Percentiles rank a stretch among this genome's conserved stretches.
These are phyloP conservation scores for Blumeriella jaapii DNA, from an alignment of 2,329 filamentous ascomycete species.

Conservation along the genomic window DNA sequence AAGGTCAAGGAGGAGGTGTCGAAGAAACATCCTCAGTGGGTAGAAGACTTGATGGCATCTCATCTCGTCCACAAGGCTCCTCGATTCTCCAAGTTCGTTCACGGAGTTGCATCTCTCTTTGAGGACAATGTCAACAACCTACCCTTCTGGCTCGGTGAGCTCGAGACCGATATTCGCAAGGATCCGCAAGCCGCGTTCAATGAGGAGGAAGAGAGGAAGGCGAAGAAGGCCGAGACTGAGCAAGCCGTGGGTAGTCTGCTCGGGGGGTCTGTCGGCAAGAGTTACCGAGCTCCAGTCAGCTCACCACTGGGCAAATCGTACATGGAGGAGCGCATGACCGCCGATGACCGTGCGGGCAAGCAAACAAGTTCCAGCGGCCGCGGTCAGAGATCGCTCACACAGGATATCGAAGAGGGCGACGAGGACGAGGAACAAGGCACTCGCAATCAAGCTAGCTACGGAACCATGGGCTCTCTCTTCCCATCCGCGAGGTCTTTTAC, in stretches of 20 bases:
- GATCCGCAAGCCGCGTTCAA: conserved; percentile 86
- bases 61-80: conserved; percentile 85
- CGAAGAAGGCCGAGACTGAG: conserved; percentile 73
- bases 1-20: conserved; percentile 61
- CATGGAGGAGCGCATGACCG: conserved; percentile 42
- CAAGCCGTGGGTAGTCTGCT: conserved; percentile 83
- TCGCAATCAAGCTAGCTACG: conserved; percentile 33
- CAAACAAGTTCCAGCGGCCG: conserved; percentile 23
- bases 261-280: conserved; percentile 30
- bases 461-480: conserved; percentile 59
- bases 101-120: conserved; percentile 83
- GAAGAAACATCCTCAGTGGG: conserved; percentile 69
- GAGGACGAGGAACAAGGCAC: conserved; percentile 29
- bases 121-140: conserved; percentile 94
- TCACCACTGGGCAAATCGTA: conserved; percentile 43
- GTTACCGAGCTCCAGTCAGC: not conserved
- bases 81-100: conserved; percentile 92
- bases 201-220: conserved; percentile 75
- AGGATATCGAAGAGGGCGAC: conserved; percentile 21
- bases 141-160: conserved; percentile 88
- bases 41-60: conserved; percentile 82
- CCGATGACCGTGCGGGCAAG: conserved; percentile 28
- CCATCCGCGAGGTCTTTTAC: conserved; percentile 72
- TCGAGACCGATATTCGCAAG: conserved; percentile 87
- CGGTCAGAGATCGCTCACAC: conserved; percentile 7